These are phyloP conservation scores for Chionographis japonica DNA, from an alignment of 106 monocot genomes.

Conservation along the genomic window DNA sequence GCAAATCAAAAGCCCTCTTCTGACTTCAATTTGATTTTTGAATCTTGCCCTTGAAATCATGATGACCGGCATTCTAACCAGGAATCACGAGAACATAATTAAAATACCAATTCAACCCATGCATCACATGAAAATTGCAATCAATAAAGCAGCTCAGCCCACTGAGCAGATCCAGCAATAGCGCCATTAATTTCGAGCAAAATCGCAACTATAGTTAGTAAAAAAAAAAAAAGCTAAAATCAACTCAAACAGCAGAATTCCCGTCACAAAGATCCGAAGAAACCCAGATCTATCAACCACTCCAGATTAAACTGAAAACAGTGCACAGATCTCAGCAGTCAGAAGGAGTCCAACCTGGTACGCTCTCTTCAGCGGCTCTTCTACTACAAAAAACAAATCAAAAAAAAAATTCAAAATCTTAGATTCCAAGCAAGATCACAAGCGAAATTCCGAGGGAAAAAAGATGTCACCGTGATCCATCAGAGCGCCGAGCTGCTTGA, in stretches of 20 bases:
- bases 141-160: no score
- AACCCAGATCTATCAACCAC: not conserved
- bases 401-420: not conserved
- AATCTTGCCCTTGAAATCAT: no score
- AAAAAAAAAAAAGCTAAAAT: not conserved
- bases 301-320: not conserved
- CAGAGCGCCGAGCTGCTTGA: constrained; percentile 33
- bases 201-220: no score
- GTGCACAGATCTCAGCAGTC: constrained; percentile 9
- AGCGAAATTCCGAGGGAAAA: not conserved
- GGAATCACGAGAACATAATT: not conserved
- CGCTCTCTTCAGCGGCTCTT: constrained; percentile 31
- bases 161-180: no score
- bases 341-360: constrained; percentile 39
- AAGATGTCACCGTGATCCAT: constrained; percentile 29
- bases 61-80: not conserved
- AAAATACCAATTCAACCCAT: not conserved
- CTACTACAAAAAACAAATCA: constrained; percentile 25
- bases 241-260: not conserved
- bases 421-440: not conserved
- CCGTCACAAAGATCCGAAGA: not conserved
- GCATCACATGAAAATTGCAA: no score
- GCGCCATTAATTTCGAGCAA: no score
- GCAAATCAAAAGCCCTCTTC: not conserved
- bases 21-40: not conserved